Percentiles rank a stretch among this genome's conserved stretches.
phyloP scores from a whole-genome alignment of 73 alveolate genomes.

The Paramecium sexaurelia region DNA sequence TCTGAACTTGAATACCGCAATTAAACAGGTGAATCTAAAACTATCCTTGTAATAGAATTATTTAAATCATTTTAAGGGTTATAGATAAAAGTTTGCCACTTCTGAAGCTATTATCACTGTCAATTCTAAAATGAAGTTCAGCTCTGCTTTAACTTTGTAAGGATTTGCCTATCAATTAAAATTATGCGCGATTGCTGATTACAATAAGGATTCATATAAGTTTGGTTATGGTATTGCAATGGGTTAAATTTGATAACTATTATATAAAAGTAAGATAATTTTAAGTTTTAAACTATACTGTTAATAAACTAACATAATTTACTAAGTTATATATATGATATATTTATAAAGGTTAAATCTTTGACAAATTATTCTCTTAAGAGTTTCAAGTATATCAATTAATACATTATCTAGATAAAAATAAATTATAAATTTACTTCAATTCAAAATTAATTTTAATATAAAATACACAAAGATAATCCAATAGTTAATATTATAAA shows the following conservation, averaged over 20 bases:
- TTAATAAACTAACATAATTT: background rate
- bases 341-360: too few species aligned
- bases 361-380: too few species aligned
- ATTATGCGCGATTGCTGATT: conserved; percentile 70
- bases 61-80: conserved; percentile 34
- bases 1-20: conserved; percentile 43
- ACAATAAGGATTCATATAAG: conserved; percentile 65
- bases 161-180: conserved; percentile 65
- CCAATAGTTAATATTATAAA: background rate
- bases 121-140: conserved; percentile 60
- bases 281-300: background rate
- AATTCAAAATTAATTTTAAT: background rate
- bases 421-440: too few species aligned
- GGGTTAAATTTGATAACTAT: conserved; percentile 56
- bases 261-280: background rate
- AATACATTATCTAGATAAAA: background rate
- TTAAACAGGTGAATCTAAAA: conserved; percentile 46
- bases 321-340: too few species aligned
- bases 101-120: conserved; percentile 60
- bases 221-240: conserved; percentile 68
- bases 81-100: conserved; percentile 56
- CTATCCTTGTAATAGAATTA: conserved; percentile 47
- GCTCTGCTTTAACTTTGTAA: conserved; percentile 48
- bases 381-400: background rate
- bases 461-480: background rate